phyloP scores from a whole-genome alignment of 2,329 filamentous ascomycete genomes.

The Nannizzia gypsea region DNA sequence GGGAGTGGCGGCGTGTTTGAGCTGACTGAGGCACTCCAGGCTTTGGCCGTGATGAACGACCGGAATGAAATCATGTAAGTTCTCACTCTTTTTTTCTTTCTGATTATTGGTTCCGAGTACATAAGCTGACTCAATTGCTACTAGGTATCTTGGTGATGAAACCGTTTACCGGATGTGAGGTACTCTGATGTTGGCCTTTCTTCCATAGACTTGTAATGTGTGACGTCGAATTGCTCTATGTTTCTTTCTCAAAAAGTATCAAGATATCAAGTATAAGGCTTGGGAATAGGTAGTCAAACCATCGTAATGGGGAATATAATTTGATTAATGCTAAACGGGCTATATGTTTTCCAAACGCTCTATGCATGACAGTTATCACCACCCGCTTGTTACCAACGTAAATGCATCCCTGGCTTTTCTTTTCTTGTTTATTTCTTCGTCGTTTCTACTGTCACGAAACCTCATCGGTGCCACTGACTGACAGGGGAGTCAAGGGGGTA shows the following conservation, averaged over 20 bases:
- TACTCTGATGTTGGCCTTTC: background rate
- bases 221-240: background rate
- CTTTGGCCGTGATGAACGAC: conserved; percentile 67
- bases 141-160: conserved; percentile 43
- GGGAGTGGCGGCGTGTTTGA: conserved; percentile 51
- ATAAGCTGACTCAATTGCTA: conserved; percentile 4
- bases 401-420: background rate
- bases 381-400: background rate
- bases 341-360: background rate
- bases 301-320: too few relatives aligned
- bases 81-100: conserved; percentile 26
- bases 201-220: background rate
- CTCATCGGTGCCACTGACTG: background rate
- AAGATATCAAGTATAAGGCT: background rate
- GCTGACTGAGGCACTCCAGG: conserved; percentile 60
- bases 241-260: background rate
- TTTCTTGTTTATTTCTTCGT: background rate
- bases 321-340: background rate
- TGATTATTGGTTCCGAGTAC: background rate
- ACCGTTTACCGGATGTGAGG: conserved; percentile 57
- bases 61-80: conserved; percentile 87
- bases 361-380: background rate
- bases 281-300: too few relatives aligned
- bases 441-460: background rate
- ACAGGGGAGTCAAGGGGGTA: conserved; percentile 13